Percentiles rank a stretch among this genome's conserved stretches.
Evolutionary conservation across 305 asterid genomes (phyloP).

Genomic region (Fraxinus xanthoxyloides): DNA sequence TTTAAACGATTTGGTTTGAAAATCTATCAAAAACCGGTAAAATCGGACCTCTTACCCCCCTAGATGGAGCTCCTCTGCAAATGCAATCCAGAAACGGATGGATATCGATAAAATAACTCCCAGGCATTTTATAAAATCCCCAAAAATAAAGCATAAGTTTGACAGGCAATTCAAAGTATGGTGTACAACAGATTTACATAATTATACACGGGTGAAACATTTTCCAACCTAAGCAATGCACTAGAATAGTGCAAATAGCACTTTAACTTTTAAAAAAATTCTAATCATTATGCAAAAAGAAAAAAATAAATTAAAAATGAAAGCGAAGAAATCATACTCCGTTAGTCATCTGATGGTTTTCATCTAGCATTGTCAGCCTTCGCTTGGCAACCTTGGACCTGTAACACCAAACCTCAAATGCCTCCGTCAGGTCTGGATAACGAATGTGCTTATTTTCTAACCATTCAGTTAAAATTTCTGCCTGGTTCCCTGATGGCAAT

Average conservation of each 20-base stretch:
- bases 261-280: neutral
- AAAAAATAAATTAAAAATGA: neutral
- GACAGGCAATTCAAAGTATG: neutral
- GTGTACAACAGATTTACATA: slow-evolving; percentile 21
- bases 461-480: slow-evolving; percentile 75
- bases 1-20: too few species aligned
- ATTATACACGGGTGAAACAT: neutral
- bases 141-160: neutral
- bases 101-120: neutral
- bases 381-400: slow-evolving; percentile 75
- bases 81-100: neutral
- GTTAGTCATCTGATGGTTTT: slow-evolving; percentile 31
- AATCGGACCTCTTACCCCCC: too few species aligned
- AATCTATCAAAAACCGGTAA: too few species aligned
- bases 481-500: slow-evolving; percentile 71
- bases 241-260: neutral
- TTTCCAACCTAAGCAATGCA: neutral
- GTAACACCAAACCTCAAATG: slow-evolving; percentile 87
- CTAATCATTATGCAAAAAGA: neutral
- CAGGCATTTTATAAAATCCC: neutral
- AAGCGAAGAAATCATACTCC: slow-evolving; percentile 26
- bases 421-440: slow-evolving; percentile 83
- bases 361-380: slow-evolving; percentile 47
- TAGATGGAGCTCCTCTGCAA: neutral
- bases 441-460: slow-evolving; percentile 45